Evolutionary conservation across 2,329 filamentous ascomycete genomes (phyloP).

Genomic region (Alternaria hordeiaustralica): DNA sequence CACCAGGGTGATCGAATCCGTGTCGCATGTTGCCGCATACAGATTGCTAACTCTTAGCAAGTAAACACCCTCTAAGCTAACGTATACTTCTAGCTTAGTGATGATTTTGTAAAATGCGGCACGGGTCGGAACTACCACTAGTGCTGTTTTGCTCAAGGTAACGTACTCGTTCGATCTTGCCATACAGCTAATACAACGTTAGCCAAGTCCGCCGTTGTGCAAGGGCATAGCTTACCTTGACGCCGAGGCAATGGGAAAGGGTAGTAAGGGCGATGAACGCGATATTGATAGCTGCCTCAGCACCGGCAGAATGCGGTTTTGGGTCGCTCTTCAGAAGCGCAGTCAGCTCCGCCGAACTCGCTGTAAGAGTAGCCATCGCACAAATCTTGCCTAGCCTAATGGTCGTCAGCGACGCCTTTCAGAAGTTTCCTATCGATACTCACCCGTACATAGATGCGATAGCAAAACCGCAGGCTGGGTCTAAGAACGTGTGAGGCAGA

Average conservation of each 20-base stretch:
- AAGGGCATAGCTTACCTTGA: constrained; percentile 16
- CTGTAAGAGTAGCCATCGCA: constrained; percentile 33
- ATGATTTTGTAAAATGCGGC: not conserved
- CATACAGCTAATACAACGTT: constrained; percentile 31
- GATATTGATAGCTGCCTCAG: constrained; percentile 29
- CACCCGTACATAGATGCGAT: constrained; percentile 26
- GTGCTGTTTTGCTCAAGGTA: not conserved
- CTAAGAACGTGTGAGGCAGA: constrained; percentile 30
- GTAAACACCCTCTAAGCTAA: not conserved
- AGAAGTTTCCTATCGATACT: not conserved
- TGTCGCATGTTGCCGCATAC: not conserved
- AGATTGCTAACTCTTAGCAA: not conserved
- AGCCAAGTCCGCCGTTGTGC: not conserved
- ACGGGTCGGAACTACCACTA: not conserved
- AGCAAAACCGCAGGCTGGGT: constrained; percentile 30
- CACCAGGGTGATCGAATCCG: not conserved
- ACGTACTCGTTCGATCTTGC: constrained; percentile 35
- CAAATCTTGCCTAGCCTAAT: constrained; percentile 27
- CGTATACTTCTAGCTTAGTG: not conserved
- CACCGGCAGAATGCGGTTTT: constrained; percentile 11
- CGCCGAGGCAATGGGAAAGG: constrained; percentile 31
- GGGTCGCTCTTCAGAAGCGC: constrained; percentile 20
- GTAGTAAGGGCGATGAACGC: constrained; percentile 30
- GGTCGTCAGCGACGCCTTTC: not conserved
- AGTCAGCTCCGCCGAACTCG: constrained; percentile 29